Percentiles rank a stretch among this genome's conserved stretches.
Conservation (phyloP, 2,329 filamentous ascomycete genomes). For the Ceratocystis cubensis region DNA sequence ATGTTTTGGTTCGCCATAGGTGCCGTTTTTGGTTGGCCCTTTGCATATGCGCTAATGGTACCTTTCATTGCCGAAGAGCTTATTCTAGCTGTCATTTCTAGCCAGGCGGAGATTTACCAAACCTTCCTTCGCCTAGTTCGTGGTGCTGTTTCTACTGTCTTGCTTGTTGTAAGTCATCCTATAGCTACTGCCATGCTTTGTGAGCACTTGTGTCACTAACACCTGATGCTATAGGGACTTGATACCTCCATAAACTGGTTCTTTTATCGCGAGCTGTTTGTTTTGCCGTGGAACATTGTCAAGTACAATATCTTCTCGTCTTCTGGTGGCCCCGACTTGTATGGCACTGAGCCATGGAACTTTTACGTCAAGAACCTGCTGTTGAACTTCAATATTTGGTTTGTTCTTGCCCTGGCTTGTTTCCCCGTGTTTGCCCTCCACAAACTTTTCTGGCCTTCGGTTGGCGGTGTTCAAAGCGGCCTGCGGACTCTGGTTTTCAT, state of each 20-base stretch:
- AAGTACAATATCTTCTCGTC: constrained; percentile 87
- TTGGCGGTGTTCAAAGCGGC: constrained; percentile 53
- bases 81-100: constrained; percentile 42
- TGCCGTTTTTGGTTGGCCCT: constrained; percentile 85
- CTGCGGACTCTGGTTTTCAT: constrained; percentile 68
- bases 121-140: constrained; percentile 50
- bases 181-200: neutral
- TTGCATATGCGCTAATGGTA: constrained; percentile 66
- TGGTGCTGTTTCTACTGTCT: constrained; percentile 52
- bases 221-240: constrained; percentile 38
- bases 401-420: constrained; percentile 61
- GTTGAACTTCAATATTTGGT: constrained; percentile 95
- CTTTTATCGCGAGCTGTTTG: constrained; percentile 67
- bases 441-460: constrained; percentile 49
- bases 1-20: constrained; percentile 87
- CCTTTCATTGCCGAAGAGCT: constrained; percentile 74
- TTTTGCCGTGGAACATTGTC: constrained; percentile 86
- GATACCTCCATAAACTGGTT: constrained; percentile 65
- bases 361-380: constrained; percentile 88
- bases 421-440: constrained; percentile 66
- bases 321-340: constrained; percentile 74
- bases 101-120: constrained; percentile 47
- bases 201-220: neutral
- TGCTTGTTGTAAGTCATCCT: constrained; percentile 49
- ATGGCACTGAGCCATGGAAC: constrained; percentile 91